A percentile compares a stretch with the other conserved stretches of the same genome.
These are phyloP conservation scores for Blastobotrys serpentis DNA, from an alignment of 1,139 yeast species.

Conservation along the genomic window DNA sequence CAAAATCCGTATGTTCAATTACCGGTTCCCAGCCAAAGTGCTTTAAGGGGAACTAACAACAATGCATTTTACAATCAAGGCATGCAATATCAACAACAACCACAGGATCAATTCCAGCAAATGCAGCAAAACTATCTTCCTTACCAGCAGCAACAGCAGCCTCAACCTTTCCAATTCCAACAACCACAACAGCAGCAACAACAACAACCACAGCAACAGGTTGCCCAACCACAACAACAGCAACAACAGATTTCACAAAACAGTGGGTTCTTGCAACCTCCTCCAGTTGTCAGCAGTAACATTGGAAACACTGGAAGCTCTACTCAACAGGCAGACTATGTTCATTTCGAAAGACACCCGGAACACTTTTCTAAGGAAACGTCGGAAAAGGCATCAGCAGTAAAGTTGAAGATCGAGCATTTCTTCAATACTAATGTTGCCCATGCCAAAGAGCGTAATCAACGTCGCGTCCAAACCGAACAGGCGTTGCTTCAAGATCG, in stretches of 20 bases:
- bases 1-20: slow-evolving; percentile 14
- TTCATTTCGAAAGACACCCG: slow-evolving; percentile 83
- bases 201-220: slow-evolving; percentile 15
- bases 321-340: slow-evolving; percentile 43
- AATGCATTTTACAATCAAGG: slow-evolving; percentile 17
- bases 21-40: slow-evolving; percentile 17
- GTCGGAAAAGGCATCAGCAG: slow-evolving; percentile 63
- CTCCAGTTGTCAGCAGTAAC: slow-evolving; percentile 22
- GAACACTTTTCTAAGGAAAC: slow-evolving; percentile 57
- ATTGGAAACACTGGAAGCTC: slow-evolving; percentile 17
- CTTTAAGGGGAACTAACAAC: slow-evolving; percentile 20
- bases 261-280: slow-evolving; percentile 19
- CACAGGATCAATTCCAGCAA: slow-evolving; percentile 17
- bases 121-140: slow-evolving; percentile 13
- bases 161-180: slow-evolving; percentile 5
- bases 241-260: slow-evolving; percentile 3
- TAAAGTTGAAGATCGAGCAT: slow-evolving; percentile 62
- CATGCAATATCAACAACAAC: slow-evolving; percentile 15
- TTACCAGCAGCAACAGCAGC: slow-evolving; percentile 11
- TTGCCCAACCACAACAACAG: neutral
- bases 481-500: slow-evolving; percentile 56
- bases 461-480: slow-evolving; percentile 63
- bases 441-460: slow-evolving; percentile 71
- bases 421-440: slow-evolving; percentile 67
- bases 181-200: slow-evolving; percentile 12